phyloP scores from a whole-genome alignment of 139 green algal species.

The Chlamydomonas schloesseri region DNA sequence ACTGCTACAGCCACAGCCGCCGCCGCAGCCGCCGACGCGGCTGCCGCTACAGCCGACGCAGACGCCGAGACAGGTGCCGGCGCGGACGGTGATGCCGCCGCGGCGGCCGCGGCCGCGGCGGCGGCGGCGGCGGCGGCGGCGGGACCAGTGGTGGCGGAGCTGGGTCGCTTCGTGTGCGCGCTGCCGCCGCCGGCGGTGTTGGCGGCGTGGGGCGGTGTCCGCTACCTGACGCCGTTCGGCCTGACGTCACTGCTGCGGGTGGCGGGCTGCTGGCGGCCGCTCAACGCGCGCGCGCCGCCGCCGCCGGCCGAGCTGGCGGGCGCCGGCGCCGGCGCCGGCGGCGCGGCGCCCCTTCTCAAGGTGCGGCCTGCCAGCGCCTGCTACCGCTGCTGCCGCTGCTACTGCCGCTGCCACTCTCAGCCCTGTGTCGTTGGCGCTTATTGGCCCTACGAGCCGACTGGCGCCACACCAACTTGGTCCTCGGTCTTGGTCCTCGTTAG shows the following conservation, averaged over 20 bases:
- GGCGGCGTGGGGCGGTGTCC: slow-evolving; percentile 70
- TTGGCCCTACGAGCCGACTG: no score
- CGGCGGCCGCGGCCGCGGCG: neutral
- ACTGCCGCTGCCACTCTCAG: no score
- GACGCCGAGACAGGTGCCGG: no score
- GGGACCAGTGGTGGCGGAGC: neutral
- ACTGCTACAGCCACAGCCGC: neutral
- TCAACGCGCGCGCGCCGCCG: neutral
- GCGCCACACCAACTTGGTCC: no score
- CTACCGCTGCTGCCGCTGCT: no score
- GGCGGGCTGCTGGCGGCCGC: slow-evolving; percentile 35
- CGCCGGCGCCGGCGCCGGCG: neutral
- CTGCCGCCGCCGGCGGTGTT: slow-evolving; percentile 70
- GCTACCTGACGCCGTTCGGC: slow-evolving; percentile 78
- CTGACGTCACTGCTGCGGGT: slow-evolving; percentile 75
- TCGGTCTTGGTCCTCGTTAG: no score
- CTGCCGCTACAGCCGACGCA: neutral
- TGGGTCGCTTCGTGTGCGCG: slow-evolving; percentile 38
- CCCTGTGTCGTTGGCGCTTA: no score
- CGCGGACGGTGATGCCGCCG: neutral
- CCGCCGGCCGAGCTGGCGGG: neutral
- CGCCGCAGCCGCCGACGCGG: slow-evolving; percentile 19
- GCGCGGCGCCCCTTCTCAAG: neutral
- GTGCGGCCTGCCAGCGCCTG: no score
- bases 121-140: neutral